Evolutionary conservation across 441 rosid species (phyloP).

Genomic region (Iberis amara): DNA sequence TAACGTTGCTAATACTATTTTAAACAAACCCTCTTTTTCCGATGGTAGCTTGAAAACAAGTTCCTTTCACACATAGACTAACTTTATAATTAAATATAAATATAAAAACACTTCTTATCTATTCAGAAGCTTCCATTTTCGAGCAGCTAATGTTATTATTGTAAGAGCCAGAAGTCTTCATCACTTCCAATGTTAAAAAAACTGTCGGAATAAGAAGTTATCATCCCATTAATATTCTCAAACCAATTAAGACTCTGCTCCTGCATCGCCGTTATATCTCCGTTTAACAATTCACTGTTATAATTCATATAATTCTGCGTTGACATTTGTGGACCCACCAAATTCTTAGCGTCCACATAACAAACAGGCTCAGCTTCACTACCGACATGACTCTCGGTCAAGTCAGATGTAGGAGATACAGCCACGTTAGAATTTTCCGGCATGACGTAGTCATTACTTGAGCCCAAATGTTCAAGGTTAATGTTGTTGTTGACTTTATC

Average conservation of each 20-base stretch:
- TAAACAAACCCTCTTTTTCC: too few relatives aligned
- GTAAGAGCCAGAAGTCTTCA: conserved; percentile 55
- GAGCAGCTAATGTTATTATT: conserved; percentile 45
- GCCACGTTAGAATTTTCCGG: conserved; percentile 70
- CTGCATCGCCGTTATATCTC: conserved; percentile 34
- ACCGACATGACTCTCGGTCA: too few relatives aligned
- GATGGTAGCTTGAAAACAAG: too few relatives aligned
- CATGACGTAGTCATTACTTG: conserved; percentile 28
- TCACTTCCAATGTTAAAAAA: conserved; percentile 46
- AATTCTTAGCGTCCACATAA: conserved; percentile 21
- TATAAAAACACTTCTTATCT: too few relatives aligned
- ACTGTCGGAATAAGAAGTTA: conserved; percentile 41
- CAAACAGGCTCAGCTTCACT: too few relatives aligned
- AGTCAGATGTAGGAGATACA: conserved; percentile 53
- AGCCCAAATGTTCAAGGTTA: conserved; percentile 32
- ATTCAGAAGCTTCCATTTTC: conserved; percentile 30
- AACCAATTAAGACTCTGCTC: conserved; percentile 53
- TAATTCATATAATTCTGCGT: conserved; percentile 48
- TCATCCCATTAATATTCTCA: conserved; percentile 40
- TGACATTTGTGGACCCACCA: conserved; percentile 27
- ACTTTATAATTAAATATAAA: too few relatives aligned
- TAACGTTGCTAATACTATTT: too few relatives aligned
- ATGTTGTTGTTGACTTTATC: conserved; percentile 22
- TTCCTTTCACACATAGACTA: too few relatives aligned
- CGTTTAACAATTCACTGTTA: conserved; percentile 40